These are phyloP conservation scores for Postia placenta DNA, from an alignment of 768 basidiomycete genomes.

Conservation along the genomic window DNA sequence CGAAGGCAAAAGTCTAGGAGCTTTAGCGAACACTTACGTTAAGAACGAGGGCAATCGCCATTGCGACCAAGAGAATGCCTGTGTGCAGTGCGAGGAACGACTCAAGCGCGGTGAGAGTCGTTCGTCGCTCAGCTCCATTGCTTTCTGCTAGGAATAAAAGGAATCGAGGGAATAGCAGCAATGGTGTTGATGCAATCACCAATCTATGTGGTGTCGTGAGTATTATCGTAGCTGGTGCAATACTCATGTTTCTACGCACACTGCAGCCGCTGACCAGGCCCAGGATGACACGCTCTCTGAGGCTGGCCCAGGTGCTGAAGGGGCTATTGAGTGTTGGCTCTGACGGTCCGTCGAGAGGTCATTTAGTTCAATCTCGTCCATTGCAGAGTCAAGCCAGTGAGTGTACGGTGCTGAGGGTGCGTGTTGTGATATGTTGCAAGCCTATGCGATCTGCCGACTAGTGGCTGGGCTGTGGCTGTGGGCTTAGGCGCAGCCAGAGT, in stretches of 20 bases:
- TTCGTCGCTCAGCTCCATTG: slow-evolving; percentile 31
- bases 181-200: slow-evolving; percentile 16
- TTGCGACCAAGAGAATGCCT: slow-evolving; percentile 52
- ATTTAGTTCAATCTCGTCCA: slow-evolving; percentile 34
- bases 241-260: slow-evolving; percentile 14
- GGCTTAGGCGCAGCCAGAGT: too few species aligned
- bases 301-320: slow-evolving; percentile 4
- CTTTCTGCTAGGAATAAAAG: slow-evolving; percentile 61
- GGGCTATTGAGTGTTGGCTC: background rate
- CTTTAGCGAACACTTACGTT: slow-evolving; percentile 41
- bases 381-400: slow-evolving; percentile 10
- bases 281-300: slow-evolving; percentile 29
- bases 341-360: slow-evolving; percentile 24
- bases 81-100: slow-evolving; percentile 62
- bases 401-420: background rate
- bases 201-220: slow-evolving; percentile 17
- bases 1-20: background rate
- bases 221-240: background rate
- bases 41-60: slow-evolving; percentile 51
- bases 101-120: slow-evolving; percentile 58
- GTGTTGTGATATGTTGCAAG: background rate
- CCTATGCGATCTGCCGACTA: background rate
- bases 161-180: slow-evolving; percentile 52
- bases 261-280: slow-evolving; percentile 31
- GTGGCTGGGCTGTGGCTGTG: background rate